Base-by-base conservation (phyloP, 192 early-diverging fungal species). In the Coemansia sp. region DNA sequence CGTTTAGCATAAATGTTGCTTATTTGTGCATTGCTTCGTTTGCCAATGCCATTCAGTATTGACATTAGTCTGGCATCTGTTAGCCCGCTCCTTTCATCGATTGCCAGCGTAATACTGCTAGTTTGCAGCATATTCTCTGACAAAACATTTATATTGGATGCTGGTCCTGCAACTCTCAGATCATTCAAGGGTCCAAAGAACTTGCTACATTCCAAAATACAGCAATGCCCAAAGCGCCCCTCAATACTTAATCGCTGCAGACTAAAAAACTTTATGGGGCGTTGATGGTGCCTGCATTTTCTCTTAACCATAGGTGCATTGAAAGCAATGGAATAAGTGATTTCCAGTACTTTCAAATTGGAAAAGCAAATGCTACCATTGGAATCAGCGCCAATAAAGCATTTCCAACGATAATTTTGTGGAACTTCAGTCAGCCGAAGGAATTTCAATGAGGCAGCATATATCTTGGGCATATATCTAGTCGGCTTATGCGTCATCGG, bases 381-480 rank as follows among this genome's bases (percentile, higher is more conserved):
- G 3, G 23, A 1, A 9, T 26, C 33, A 9, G 33, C 7, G 33
- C 33, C 33, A 35, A 10, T 28, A 54, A 54, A 54, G 21, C 41
- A 42, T 1, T 21, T 13, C 53, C 53, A 54, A 12, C 23, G 9
- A 14, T 54, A 54, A 4, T 13, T 26, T 5, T 42, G 38, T 16
- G 53, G 53, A 21, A 42, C 41, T 1, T 23, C 21, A 6, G 12
- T 13, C 23, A 54, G 3, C 23, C 53, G 53, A 21, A 54, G 37
- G 41, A 30, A 54, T 39, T 42, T 54, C 41, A 54, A 5, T 13
- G 53, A 54, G 26, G 16, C 37, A 26, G 53, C 39, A 16, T 41
- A 40, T 36, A 54, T 2, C 16, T 18, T 20, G 0, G 53, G 53
- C 7, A 54, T 39, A n/a, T 54, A 28, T 3, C 12, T 13, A 14